Evolutionary conservation across 257 asterid genomes (phyloP), one percentile per base, ranked within the genome.

Genomic region (Primulina eburnea): DNA sequence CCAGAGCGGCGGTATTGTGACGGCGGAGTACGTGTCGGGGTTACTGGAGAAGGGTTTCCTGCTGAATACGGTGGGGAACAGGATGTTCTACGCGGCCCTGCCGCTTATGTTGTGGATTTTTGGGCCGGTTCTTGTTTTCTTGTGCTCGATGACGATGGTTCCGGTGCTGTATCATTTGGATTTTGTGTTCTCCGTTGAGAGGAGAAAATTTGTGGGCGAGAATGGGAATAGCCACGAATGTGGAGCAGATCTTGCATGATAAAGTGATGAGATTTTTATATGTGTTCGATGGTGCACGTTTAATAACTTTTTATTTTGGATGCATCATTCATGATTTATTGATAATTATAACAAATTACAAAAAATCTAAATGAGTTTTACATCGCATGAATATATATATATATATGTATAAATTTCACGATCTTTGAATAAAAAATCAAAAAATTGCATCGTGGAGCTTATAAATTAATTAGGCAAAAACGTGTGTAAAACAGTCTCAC

Each of bases 31-130:
- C 73, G 90, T 92, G 7, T 79, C 92, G 2, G 88, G 73, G 80
- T 84, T 92, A 2, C 87, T 92, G 7, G 98, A 90, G 69, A 76
- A 72, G 64, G 88, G 97, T 0, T 84, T 92, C 38, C 32, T 74
- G 38, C 84, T 92, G 37, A 92, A 92, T 71, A 82, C 92, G 33
- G 78, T 84, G 11, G 97, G 98, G 20, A 92, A 92, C 71, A 75
- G 98, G 68, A 34, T 90, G 73, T 92, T 92, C 83, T 92, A 92
- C 75, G 80, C 81, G 2, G 97, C 95, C 37, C 76, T 92, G 71
- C 98, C 98, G 24, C 78, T 92, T 2, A 18, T 92, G 86, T 78
- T 90, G 26, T 92, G 98, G 98, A 88, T 92, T 7, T 92, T 90
- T 6, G 98, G 98, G 16, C 98, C 98, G 1, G 95, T 92, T 14